These are phyloP conservation scores for Pichia californica DNA, from an alignment of 805 yeast genomes.

Conservation along the genomic window DNA sequence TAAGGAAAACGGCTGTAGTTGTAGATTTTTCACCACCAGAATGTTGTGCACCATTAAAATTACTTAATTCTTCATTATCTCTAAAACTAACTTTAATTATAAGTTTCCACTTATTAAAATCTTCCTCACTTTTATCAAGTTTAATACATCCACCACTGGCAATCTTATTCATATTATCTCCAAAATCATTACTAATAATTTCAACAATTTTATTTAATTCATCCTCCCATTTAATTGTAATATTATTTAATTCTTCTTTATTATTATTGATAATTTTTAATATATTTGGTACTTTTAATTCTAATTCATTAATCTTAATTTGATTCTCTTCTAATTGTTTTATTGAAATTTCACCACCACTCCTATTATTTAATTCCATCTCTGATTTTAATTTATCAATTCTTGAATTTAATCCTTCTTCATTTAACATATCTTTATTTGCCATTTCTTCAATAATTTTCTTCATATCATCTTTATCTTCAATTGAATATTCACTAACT, in stretches of 20 bases:
- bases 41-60: constrained; percentile 79
- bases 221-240: constrained; percentile 51
- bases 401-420: constrained; percentile 31
- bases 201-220: constrained; percentile 46
- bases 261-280: constrained; percentile 33
- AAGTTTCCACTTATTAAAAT: constrained; percentile 72
- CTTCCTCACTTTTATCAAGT: constrained; percentile 44
- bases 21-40: constrained; percentile 98
- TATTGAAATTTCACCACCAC: constrained; percentile 25
- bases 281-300: constrained; percentile 34
- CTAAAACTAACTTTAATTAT: constrained; percentile 83
- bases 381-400: constrained; percentile 39
- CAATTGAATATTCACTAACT: constrained; percentile 31
- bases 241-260: constrained; percentile 16
- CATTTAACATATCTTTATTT: constrained; percentile 30
- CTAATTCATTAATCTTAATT: constrained; percentile 31
- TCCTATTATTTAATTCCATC: constrained; percentile 21
- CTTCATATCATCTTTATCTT: constrained; percentile 36
- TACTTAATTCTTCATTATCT: constrained; percentile 61
- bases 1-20: constrained; percentile 82
- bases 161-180: constrained; percentile 58
- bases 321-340: constrained; percentile 33
- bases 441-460: constrained; percentile 30
- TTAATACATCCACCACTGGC: constrained; percentile 84
- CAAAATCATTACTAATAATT: constrained; percentile 57